Percentiles rank a stretch among this genome's conserved stretches.
These are phyloP conservation scores for Pistacia vera DNA, from an alignment of 345 rosid genomes.

Conservation along the genomic window DNA sequence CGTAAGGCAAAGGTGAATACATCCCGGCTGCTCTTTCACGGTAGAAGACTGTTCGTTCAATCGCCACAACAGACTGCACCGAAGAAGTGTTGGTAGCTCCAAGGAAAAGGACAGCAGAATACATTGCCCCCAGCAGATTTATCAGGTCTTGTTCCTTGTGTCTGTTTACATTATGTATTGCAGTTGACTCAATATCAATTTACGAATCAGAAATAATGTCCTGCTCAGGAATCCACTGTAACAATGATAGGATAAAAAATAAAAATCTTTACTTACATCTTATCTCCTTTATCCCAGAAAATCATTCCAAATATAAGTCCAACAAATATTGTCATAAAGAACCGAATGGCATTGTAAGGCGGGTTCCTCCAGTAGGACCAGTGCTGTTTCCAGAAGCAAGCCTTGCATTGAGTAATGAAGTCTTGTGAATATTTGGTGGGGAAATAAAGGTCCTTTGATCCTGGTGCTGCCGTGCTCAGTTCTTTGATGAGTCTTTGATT, in stretches of 20 bases:
- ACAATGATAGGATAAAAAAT: no score
- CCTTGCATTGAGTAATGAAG: slow-evolving; percentile 45
- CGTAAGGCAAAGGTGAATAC: slow-evolving; percentile 53
- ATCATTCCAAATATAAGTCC: slow-evolving; percentile 46
- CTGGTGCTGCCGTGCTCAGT: slow-evolving; percentile 39
- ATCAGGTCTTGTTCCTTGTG: slow-evolving; percentile 40
- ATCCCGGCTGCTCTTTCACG: slow-evolving; percentile 53
- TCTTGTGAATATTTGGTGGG: slow-evolving; percentile 41
- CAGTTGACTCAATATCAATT: background rate
- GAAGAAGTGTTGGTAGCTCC: slow-evolving; percentile 46
- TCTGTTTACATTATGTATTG: slow-evolving; percentile 24
- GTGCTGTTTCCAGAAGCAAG: slow-evolving; percentile 56
- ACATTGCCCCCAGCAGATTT: slow-evolving; percentile 49
- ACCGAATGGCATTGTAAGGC: slow-evolving; percentile 39
- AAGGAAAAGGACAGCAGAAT: slow-evolving; percentile 48
- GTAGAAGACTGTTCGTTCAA: slow-evolving; percentile 52
- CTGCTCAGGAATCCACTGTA: background rate
- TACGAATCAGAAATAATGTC: background rate
- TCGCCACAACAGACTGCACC: slow-evolving; percentile 40
- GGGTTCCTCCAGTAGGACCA: slow-evolving; percentile 59
- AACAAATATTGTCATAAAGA: slow-evolving; percentile 39
- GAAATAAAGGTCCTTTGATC: slow-evolving; percentile 43
- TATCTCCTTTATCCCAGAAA: slow-evolving; percentile 45
- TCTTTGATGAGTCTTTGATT: slow-evolving; percentile 39
- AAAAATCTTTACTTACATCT: slow-evolving; percentile 31